A percentile compares a stretch with the other conserved stretches of the same genome.
Evolutionary conservation across 257 asterid genomes (phyloP).

Genomic region (Gentiana dahurica): DNA sequence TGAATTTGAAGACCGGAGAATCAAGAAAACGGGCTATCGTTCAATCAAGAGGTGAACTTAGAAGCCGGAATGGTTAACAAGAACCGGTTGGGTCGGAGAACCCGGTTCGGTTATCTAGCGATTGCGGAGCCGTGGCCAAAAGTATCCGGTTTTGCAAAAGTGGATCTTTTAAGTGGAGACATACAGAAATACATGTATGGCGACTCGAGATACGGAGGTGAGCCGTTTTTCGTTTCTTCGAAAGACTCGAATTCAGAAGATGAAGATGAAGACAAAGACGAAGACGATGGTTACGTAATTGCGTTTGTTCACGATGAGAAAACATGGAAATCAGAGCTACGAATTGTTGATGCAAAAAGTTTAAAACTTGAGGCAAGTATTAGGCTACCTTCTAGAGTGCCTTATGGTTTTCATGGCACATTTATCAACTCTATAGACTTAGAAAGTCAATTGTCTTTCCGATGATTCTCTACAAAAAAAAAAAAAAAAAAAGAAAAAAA

Average conservation of each 20-base stretch:
- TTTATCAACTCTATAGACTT: conserved; percentile 39
- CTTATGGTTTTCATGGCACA: conserved; percentile 84
- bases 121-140: conserved; percentile 80
- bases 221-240: conserved; percentile 59
- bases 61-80: conserved; percentile 80
- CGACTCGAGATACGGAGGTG: conserved; percentile 43
- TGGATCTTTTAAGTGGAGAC: conserved; percentile 39
- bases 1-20: conserved; percentile 45
- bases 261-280: conserved; percentile 29
- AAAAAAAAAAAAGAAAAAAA: not conserved
- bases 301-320: conserved; percentile 51
- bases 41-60: conserved; percentile 29
- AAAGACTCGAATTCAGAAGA: conserved; percentile 13
- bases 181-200: conserved; percentile 39
- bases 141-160: conserved; percentile 64
- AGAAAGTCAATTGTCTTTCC: conserved; percentile 25
- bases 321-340: conserved; percentile 49
- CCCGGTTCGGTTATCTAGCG: conserved; percentile 45
- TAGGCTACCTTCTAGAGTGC: conserved; percentile 63
- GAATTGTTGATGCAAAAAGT: conserved; percentile 41
- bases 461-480: not conserved
- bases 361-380: conserved; percentile 41
- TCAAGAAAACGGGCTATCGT: conserved; percentile 31
- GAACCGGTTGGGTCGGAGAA: conserved; percentile 46
- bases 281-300: conserved; percentile 53